Conservation (phyloP, 257 asterid genomes). For the Solanum etuberosum region DNA sequence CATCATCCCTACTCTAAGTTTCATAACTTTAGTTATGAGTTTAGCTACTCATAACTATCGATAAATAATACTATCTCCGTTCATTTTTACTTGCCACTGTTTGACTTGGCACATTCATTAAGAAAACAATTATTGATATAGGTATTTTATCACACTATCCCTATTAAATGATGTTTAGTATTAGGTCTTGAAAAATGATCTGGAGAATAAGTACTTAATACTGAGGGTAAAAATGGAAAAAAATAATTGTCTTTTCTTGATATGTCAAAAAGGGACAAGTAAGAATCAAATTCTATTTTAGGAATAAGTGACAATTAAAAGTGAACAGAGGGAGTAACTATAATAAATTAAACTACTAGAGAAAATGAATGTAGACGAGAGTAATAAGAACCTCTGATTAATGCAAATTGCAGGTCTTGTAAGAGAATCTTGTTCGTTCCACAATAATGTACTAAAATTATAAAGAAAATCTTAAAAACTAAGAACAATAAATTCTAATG, state of each 20-base stretch:
- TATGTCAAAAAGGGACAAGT: background rate
- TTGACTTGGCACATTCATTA: background rate
- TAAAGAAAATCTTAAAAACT: background rate
- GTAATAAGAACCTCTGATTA: background rate
- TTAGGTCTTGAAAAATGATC: too few relatives aligned
- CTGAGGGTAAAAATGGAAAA: background rate
- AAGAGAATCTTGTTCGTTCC: background rate
- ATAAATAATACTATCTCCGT: too few relatives aligned
- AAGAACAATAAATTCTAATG: background rate
- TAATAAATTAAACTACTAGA: background rate
- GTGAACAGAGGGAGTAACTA: background rate
- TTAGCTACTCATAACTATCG: background rate
- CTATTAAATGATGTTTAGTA: background rate
- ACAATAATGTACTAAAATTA: background rate
- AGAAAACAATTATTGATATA: background rate
- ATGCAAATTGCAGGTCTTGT: background rate
- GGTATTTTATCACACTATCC: background rate
- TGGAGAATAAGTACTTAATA: background rate
- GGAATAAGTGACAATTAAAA: background rate
- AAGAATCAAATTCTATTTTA: too few relatives aligned
- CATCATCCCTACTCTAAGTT: background rate
- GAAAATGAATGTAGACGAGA: too few relatives aligned
- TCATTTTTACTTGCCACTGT: background rate
- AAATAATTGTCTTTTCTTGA: too few relatives aligned
- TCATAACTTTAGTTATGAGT: background rate